Base-by-base conservation (phyloP, 1,139 yeast genomes). In the Saccharomyces hybrid region DNA sequence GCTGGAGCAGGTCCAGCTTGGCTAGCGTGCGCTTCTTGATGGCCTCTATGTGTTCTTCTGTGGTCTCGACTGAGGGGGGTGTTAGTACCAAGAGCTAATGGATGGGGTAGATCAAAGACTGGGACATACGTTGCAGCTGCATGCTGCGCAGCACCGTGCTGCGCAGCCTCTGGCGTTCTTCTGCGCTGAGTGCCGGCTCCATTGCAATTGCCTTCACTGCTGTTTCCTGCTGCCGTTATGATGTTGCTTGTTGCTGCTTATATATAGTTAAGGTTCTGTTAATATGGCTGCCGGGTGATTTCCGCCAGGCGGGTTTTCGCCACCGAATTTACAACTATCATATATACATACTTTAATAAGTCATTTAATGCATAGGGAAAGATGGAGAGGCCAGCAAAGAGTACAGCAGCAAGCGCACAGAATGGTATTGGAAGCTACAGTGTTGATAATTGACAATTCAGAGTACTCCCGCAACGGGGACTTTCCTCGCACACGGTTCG, bases 381-480 rank as follows among this genome's bases (percentile, higher is more conserved):
- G 42, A 3, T 8, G 42, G 42, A 14, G 23, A 14, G 23, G 13
- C 25, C 25, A 38, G 8, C 5, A 7, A 38, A 16, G 11, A 16
- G 42, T 9, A 38, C 5, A 38, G 42, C 25, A 38, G 42, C 23
- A 38, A 38, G 42, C 42, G 25, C 13, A 38, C 25, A 73, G 58
- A 52, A 89, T 89, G 97, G 97, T 86, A 61, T 82, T 91, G 67
- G 98, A 93, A 75, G 98, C 99, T 60, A 88, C 97, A 19, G 91
- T 93, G 88, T 82, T 93, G 61, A 89, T 90, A 65, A 82, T 93
- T 67, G 99, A 95, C 75, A 91, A 90, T 78, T 89, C 97, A 57
- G 99, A 95, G 74, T 93, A 79, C 72, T 88, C 91, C 82, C 80
- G 99, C 67, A 93, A 93, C 70, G 99, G 98, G 47, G 99, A 95